These are phyloP conservation scores for Chondrus crispus DNA, from an alignment of 23 red algal genomes.

Conservation along the genomic window DNA sequence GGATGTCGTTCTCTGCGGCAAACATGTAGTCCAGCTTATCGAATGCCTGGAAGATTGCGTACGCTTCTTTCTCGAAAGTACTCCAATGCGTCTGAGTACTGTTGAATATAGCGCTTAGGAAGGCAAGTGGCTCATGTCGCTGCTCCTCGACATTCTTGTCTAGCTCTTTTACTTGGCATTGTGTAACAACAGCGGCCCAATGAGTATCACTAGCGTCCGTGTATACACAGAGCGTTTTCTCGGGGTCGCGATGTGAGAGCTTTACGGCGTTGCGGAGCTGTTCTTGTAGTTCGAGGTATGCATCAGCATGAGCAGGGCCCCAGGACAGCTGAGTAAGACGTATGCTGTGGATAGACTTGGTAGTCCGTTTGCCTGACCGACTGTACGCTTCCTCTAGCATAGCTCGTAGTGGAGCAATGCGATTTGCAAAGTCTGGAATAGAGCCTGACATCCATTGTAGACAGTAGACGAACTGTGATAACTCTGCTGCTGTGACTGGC, in stretches of 20 bases:
- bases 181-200: not conserved
- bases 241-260: not conserved
- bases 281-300: not conserved
- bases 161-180: not conserved
- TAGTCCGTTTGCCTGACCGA: not conserved
- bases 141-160: not conserved
- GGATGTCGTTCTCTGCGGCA: not conserved
- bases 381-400: not conserved
- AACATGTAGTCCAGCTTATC: constrained; percentile 21
- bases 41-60: constrained; percentile 18
- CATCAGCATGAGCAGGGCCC: not conserved
- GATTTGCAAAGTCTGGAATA: not conserved
- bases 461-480: constrained; percentile 1
- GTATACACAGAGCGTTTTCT: not conserved
- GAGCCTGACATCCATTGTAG: not conserved
- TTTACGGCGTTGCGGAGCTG: not conserved
- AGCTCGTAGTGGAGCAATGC: not conserved
- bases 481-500: not conserved
- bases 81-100: not conserved
- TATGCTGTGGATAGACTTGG: not conserved
- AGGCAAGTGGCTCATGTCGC: constrained; percentile 21
- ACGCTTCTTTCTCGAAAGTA: constrained; percentile 37
- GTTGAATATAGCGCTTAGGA: not conserved
- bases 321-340: not conserved
- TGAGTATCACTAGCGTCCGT: not conserved